Percentiles rank a stretch among this genome's conserved stretches.
phyloP scores from a whole-genome alignment of 208 protist genomes.

The Trypanosoma avium region DNA sequence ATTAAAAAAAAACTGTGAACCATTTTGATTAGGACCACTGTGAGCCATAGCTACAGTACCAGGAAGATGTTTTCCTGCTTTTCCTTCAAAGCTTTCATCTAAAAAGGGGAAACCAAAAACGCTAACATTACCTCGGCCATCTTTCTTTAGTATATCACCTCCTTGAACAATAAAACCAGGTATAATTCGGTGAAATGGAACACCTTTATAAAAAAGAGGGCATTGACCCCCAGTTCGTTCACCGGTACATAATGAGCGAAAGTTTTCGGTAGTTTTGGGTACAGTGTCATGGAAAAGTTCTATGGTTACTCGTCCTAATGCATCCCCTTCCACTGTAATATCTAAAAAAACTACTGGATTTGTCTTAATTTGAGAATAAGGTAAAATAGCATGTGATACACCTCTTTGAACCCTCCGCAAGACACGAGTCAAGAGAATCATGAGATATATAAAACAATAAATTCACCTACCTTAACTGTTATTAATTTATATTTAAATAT shows the following conservation, averaged over 20 bases:
- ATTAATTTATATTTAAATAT: background rate
- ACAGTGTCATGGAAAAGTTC: slow-evolving; percentile 92
- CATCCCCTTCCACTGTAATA: slow-evolving; percentile 81
- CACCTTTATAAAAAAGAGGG: slow-evolving; percentile 91
- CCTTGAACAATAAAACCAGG: slow-evolving; percentile 94
- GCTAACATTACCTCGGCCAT: slow-evolving; percentile 93
- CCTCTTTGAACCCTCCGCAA: slow-evolving; percentile 2
- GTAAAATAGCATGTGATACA: slow-evolving; percentile 44
- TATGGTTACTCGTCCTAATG: slow-evolving; percentile 77
- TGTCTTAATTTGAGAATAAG: slow-evolving; percentile 45
- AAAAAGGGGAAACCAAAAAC: slow-evolving; percentile 94
- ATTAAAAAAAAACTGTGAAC: slow-evolving; percentile 95
- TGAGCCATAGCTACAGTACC: slow-evolving; percentile 88
- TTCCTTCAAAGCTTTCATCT: slow-evolving; percentile 94
- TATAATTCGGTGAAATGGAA: slow-evolving; percentile 96
- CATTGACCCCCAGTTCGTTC: slow-evolving; percentile 70
- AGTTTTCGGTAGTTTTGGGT: slow-evolving; percentile 95
- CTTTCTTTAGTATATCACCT: slow-evolving; percentile 92
- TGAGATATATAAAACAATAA: slow-evolving; percentile 3
- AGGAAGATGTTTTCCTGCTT: slow-evolving; percentile 85
- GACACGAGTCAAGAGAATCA: slow-evolving; percentile 18
- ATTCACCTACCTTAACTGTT: background rate
- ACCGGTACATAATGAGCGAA: slow-evolving; percentile 93
- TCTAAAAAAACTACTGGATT: slow-evolving; percentile 89
- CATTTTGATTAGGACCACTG: slow-evolving; percentile 86